A percentile compares a stretch with the other conserved stretches of the same genome.
These are phyloP conservation scores for Onygena corvina DNA, from an alignment of 2,329 filamentous ascomycete species.

Conservation along the genomic window DNA sequence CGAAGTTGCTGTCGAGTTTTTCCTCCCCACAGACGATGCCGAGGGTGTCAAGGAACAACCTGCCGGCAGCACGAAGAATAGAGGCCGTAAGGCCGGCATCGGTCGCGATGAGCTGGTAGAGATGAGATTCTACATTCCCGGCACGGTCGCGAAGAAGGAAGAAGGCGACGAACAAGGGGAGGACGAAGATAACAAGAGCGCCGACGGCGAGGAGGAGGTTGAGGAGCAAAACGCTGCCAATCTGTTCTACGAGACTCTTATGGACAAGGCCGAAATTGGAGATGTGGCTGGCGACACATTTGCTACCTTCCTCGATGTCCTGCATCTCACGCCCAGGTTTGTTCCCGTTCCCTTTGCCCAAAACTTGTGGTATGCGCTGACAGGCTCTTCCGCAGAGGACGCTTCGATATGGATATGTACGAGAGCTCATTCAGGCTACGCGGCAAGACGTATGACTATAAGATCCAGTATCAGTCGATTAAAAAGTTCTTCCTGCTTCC, in stretches of 20 bases:
- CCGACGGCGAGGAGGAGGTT: constrained; percentile 31
- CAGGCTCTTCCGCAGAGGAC: constrained; percentile 52
- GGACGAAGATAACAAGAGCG: constrained; percentile 60
- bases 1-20: constrained; percentile 92
- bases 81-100: constrained; percentile 79
- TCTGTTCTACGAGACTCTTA: constrained; percentile 94
- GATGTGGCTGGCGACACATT: constrained; percentile 98
- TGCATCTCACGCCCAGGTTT: constrained; percentile 89
- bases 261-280: constrained; percentile 97
- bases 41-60: constrained; percentile 62
- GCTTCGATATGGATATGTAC: constrained; percentile 99
- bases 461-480: constrained; percentile 94
- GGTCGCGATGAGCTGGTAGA: constrained; percentile 89
- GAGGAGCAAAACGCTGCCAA: constrained; percentile 92
- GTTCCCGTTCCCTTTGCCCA: constrained; percentile 21
- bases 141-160: constrained; percentile 61
- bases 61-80: constrained; percentile 56
- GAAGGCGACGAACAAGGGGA: constrained; percentile 47
- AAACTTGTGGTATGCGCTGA: too few species aligned
- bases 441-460: constrained; percentile 99
- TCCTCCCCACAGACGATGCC: constrained; percentile 57
- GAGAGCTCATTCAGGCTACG: constrained; percentile 92
- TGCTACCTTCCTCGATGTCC: constrained; percentile 88
- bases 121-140: constrained; percentile 98
- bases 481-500: constrained; percentile 99